Conservation (phyloP, 768 basidiomycete genomes). For the Neoboletus subvelutipes region DNA sequence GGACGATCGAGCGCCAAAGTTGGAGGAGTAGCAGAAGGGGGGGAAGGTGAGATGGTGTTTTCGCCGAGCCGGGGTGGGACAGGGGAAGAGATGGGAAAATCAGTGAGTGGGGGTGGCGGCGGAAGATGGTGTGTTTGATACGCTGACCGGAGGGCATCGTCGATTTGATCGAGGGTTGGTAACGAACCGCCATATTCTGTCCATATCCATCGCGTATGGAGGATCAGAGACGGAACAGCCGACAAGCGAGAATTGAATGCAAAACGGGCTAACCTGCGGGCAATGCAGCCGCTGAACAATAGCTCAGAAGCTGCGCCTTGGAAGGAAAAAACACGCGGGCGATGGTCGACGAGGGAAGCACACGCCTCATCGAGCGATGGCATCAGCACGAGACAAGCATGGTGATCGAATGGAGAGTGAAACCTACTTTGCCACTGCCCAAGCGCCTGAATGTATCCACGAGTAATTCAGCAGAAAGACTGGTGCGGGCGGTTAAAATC, state of each 20-base stretch:
- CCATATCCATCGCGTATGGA: slow-evolving; percentile 20
- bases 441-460: slow-evolving; percentile 69
- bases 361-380: slow-evolving; percentile 41
- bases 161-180: slow-evolving; percentile 48
- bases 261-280: slow-evolving; percentile 44
- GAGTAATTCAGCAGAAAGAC: slow-evolving; percentile 75
- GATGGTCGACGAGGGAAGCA: slow-evolving; percentile 59
- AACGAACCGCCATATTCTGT: slow-evolving; percentile 71
- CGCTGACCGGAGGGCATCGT: slow-evolving; percentile 43
- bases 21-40: not conserved
- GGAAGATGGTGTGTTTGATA: slow-evolving; percentile 8
- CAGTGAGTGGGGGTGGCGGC: not conserved
- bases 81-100: not conserved
- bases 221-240: slow-evolving; percentile 7
- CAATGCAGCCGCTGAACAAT: slow-evolving; percentile 51
- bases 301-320: slow-evolving; percentile 50
- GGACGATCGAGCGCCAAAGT: not conserved
- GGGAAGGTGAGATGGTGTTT: not conserved
- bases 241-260: not conserved
- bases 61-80: not conserved
- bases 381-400: slow-evolving; percentile 4
- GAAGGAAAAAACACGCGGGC: slow-evolving; percentile 68
- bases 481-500: slow-evolving; percentile 24
- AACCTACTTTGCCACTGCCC: slow-evolving; percentile 63
- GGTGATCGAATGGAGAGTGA: slow-evolving; percentile 7